Base-by-base conservation (phyloP, 495 filamentous ascomycete species). In the Xylaria longipes region DNA sequence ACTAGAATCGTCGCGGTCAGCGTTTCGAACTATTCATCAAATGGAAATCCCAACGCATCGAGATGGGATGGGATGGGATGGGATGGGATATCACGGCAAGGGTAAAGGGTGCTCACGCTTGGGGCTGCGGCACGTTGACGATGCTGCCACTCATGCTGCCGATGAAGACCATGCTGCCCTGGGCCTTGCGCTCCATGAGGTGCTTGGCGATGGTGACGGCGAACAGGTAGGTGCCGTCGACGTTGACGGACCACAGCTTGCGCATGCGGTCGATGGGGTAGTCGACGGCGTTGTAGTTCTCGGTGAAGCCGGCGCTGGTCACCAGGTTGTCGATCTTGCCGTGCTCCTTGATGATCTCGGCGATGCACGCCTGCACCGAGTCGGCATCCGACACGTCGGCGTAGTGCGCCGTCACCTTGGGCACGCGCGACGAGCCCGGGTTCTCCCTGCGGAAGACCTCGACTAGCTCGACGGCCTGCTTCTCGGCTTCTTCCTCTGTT, bases 61-160 rank as follows among this genome's bases (percentile, higher is more conserved):
- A 22, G 17, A 22, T 48, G 41, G 33, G 22, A 15, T 27, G 52
- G 33, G 62, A 33, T 9, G 6, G 3, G 46, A 6, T 7, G 17
- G 1, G 25, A 43, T 9, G 54, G 15, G 2, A 62, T 15, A 4
- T 7, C 56, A 27, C 5, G 31, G 48, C 22, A 22, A 17, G 27
- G 68, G 22, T 43, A 15, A 39, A 60, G 31, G 11, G 33, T 61
- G 77, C 83, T 79, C 76, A 86, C 75, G 92, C 91, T 79, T 98
- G 95, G 7, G 94, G 94, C 80, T 99, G 95, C 3, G 95, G 95
- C 7, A 98, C 90, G 71, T 98, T 98, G 77, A 98, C 95, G 73
- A 98, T 93, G 45, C 90, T 81, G 52, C 94, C 95, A 41, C 91
- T 94, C 96, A 99, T 98, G 87, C 91, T 94, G 20, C 94, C 94